Base-by-base conservation (phyloP, 208 protist genomes). In the Acanthamoeba triangularis region DNA sequence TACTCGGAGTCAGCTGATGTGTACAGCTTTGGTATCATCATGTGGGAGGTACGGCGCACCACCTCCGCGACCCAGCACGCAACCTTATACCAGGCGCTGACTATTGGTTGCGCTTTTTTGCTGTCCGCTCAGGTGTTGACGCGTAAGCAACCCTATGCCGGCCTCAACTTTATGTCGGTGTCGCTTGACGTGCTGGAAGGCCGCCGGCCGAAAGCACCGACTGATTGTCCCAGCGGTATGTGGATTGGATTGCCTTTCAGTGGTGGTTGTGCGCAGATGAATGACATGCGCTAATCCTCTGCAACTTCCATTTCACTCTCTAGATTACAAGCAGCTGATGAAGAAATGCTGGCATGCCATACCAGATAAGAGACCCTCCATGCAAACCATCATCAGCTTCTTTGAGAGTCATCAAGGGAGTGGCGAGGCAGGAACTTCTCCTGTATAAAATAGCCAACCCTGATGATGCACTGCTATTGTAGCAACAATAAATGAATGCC, bases 271-370 rank as follows among this genome's bases (percentile, higher is more conserved):
- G 20, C 14, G 59, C 4, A 1, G 20, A 7, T 7, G 14, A 3
- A 3, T 10, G 7, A 1, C 25, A 28, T 18, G 59, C 25, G 7
- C 59, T 10, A 10, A 2, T 3, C 1, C 2, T 18, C 2, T 10
- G 4, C 25, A 65, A 65, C 1, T 10, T 44, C 3, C 1, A 1
- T 1, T 44, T 5, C 41, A 44, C 41, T 5, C 3, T 65, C 16
- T 23, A 52, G 41, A 25, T 41, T 88, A 44, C 52, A 61, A 25
- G 14, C 18, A 88, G 80, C 80, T 88, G 28, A 88, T 88, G 47
- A 88, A 88, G 52, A 88, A 61, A 10, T 88, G 80, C 52, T 88
- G 80, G 80, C 80, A 88, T 33, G 80, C 80, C 5, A 20, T 44
- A 25, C 44, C 80, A 18, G 52, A 88, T 5, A 88, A 88, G 23